These are phyloP conservation scores for Cladosporium sp. DNA, from an alignment of 2,329 filamentous ascomycete genomes.

Conservation along the genomic window DNA sequence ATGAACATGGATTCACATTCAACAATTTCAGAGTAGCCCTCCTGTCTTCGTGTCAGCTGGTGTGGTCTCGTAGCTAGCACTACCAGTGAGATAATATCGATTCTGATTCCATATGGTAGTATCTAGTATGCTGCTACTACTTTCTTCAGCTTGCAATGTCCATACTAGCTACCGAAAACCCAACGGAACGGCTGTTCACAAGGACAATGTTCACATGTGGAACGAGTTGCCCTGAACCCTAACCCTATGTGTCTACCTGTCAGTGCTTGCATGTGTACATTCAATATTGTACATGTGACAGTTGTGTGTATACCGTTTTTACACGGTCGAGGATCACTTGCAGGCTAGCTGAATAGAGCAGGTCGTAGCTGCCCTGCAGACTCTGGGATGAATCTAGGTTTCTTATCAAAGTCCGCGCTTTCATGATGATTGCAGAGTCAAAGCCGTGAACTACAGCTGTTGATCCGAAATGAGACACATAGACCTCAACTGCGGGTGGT, in stretches of 20 bases:
- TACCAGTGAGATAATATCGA: neutral
- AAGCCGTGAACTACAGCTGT: neutral
- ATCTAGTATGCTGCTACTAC: neutral
- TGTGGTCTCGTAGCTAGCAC: neutral
- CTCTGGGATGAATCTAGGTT: neutral
- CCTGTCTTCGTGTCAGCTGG: neutral
- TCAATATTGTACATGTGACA: neutral
- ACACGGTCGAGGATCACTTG: too few species aligned
- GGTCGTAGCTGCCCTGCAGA: neutral
- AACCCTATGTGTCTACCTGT: neutral
- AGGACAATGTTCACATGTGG: neutral
- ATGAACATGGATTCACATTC: neutral
- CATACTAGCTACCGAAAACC: neutral
- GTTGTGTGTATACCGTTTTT: neutral
- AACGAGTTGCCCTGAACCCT: neutral
- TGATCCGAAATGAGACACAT: neutral
- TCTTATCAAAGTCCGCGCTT: neutral
- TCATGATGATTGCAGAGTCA: neutral
- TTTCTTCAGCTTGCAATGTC: too few species aligned
- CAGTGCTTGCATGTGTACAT: neutral
- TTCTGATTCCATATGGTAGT: neutral
- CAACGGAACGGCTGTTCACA: neutral
- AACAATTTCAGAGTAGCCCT: neutral
- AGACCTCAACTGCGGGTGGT: neutral
- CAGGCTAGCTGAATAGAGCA: neutral